Evolutionary conservation across 169 alveolate species (phyloP).

Genomic region (Amoebophrya sp.): DNA sequence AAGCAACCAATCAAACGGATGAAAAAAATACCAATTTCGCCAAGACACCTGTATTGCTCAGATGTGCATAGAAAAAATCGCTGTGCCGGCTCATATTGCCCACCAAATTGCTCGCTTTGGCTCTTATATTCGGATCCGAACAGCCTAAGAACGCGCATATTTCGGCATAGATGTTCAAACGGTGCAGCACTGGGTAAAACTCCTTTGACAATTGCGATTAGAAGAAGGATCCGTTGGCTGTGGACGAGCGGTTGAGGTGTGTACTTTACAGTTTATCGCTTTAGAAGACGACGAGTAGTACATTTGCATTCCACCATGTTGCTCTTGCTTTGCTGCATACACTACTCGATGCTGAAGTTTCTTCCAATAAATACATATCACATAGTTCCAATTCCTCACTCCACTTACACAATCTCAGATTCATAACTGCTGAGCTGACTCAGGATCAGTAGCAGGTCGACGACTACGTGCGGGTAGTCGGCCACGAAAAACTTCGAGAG

Average conservation of each 20-base stretch:
- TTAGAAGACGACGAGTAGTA: no score
- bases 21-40: conserved; percentile 33
- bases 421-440: no score
- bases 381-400: no score
- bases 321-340: no score
- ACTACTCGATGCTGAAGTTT: no score
- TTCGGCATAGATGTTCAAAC: conserved; percentile 59
- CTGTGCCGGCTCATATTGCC: conserved; percentile 80
- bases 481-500: background rate
- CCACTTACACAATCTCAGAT: no score
- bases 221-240: no score
- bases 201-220: conserved; percentile 70
- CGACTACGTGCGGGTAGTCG: background rate
- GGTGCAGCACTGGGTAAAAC: conserved; percentile 66
- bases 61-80: conserved; percentile 62
- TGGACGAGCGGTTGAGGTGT: no score
- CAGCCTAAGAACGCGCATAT: conserved; percentile 57
- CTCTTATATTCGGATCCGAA: conserved; percentile 66
- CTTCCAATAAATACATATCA: no score
- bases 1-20: no score
- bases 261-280: no score
- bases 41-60: background rate
- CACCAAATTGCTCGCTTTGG: conserved; percentile 72
- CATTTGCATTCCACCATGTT: no score
- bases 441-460: conserved; percentile 54